Conservation (phyloP, 805 yeast genomes). For the Metschnikowia kunwiensis region DNA sequence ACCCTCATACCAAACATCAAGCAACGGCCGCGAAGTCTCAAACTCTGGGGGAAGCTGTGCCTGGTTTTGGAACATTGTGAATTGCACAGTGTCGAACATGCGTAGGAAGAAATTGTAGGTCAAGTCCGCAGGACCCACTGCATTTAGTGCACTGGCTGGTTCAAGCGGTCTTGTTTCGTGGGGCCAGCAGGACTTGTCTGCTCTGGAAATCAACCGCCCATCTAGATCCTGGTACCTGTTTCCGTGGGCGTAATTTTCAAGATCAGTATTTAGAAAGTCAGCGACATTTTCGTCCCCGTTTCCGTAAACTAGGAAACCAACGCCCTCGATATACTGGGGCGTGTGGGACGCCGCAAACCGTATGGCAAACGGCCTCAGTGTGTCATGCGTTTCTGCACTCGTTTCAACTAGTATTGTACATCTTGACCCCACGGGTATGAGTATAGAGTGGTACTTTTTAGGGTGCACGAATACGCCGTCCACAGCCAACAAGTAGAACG, state of each 20-base stretch:
- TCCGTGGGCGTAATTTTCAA: slow-evolving; percentile 17
- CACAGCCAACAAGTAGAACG: slow-evolving; percentile 27
- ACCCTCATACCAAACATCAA: slow-evolving; percentile 4
- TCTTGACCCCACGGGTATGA: slow-evolving; percentile 33
- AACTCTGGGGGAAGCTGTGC: slow-evolving; percentile 17
- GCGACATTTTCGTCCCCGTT: background rate
- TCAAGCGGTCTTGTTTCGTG: slow-evolving; percentile 22
- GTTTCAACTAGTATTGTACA: slow-evolving; percentile 27
- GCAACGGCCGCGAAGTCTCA: slow-evolving; percentile 26
- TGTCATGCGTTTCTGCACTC: slow-evolving; percentile 16
- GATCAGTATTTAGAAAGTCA: background rate
- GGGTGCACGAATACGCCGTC: slow-evolving; percentile 33
- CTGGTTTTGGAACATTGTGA: slow-evolving; percentile 25
- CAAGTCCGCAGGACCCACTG: slow-evolving; percentile 21
- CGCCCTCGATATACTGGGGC: slow-evolving; percentile 29
- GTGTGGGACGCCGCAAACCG: slow-evolving; percentile 28
- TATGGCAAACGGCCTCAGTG: slow-evolving; percentile 21
- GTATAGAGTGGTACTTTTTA: slow-evolving; percentile 21
- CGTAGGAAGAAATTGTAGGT: slow-evolving; percentile 29
- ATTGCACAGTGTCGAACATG: slow-evolving; percentile 27
- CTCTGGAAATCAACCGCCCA: slow-evolving; percentile 17
- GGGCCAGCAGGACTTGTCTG: slow-evolving; percentile 17
- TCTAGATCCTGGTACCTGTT: slow-evolving; percentile 21
- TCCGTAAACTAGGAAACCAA: slow-evolving; percentile 26
- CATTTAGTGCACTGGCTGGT: background rate